Conservation (phyloP, 352 stramenopile species). For the Globisporangium nunn region DNA sequence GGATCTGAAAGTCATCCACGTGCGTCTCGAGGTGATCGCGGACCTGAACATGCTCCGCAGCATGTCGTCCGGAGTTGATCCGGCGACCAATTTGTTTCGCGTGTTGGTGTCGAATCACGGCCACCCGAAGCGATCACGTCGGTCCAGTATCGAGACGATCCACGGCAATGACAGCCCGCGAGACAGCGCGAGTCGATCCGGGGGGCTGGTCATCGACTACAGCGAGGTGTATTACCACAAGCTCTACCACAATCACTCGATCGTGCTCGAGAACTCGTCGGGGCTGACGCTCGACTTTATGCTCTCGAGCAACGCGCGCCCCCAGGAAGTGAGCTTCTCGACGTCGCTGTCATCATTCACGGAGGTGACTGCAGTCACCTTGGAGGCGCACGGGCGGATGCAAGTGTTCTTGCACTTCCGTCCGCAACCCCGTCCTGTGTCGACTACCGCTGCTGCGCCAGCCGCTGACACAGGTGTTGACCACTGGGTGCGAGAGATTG, state of each 20-base stretch:
- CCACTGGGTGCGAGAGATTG: conserved; percentile 76
- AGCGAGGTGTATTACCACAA: conserved; percentile 87
- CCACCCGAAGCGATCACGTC: conserved; percentile 43
- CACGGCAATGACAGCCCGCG: conserved; percentile 8
- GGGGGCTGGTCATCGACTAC: conserved; percentile 67
- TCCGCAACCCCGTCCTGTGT: conserved; percentile 36
- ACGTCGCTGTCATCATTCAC: conserved; percentile 79
- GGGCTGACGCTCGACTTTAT: conserved; percentile 83
- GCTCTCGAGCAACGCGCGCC: conserved; percentile 71
- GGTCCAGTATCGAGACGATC: conserved; percentile 49
- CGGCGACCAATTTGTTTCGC: conserved; percentile 73
- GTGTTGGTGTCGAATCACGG: conserved; percentile 78
- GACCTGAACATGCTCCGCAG: conserved; percentile 79
- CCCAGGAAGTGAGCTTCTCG: conserved; percentile 80
- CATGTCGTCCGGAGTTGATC: conserved; percentile 68
- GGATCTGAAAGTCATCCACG: conserved; percentile 84
- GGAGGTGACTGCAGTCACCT: conserved; percentile 70
- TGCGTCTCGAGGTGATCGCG: conserved; percentile 80
- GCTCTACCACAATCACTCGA: conserved; percentile 86
- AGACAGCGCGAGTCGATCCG: conserved; percentile 4
- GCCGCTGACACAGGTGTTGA: conserved; percentile 16
- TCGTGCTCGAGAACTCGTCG: conserved; percentile 84
- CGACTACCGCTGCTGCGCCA: conserved; percentile 1
- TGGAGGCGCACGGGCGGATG: conserved; percentile 56
- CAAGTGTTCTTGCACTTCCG: conserved; percentile 87